Evolutionary conservation across 257 asterid species (phyloP), one percentile per base, ranked within the genome.

Genomic region (Petrea volubilis): DNA sequence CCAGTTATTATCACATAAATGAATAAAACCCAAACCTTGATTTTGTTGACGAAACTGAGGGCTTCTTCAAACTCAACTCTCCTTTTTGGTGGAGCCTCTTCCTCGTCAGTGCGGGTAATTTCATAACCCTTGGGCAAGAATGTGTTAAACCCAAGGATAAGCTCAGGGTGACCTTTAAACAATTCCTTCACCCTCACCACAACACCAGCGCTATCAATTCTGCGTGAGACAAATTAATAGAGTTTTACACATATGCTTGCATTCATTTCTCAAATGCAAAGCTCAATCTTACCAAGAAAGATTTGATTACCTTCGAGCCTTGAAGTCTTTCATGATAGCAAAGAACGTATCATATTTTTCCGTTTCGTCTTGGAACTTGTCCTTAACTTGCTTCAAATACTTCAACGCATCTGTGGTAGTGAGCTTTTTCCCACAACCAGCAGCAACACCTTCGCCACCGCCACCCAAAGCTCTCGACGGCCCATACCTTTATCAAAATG

Each of bases 61-160:
- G 99, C 99, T 77, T 95, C 98, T 47, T 90, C 98, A 78, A 90
- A 90, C 82, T 95, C 97, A 33, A 95, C 99, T 0, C 94, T 90
- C 85, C 84, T 90, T 84, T 88, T 95, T 15, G 95, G 94, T 52
- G 87, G 93, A 75, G 92, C 90, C 72, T 87, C 98, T 59, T 92
- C 98, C 73, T 80, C 97, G 1, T 90, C 98, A 21, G 85, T 87
- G 49, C 87, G 88, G 68, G 98, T 95, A 65, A 95, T 95, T 82
- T 95, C 99, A 78, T 84, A 92, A 51, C 97, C 99, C 86, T 90
- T 92, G 21, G 99, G 99, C 77, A 95, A 85, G 90, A 95, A 95
- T 77, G 99, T 92, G 74, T 95, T 95, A 77, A 95, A 95, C 70
- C 99, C 99, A 72, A 90, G 97, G 44, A 95, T 95, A 66, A 95